Base-by-base conservation (phyloP, 768 basidiomycete species). In the Vararia minispora region DNA sequence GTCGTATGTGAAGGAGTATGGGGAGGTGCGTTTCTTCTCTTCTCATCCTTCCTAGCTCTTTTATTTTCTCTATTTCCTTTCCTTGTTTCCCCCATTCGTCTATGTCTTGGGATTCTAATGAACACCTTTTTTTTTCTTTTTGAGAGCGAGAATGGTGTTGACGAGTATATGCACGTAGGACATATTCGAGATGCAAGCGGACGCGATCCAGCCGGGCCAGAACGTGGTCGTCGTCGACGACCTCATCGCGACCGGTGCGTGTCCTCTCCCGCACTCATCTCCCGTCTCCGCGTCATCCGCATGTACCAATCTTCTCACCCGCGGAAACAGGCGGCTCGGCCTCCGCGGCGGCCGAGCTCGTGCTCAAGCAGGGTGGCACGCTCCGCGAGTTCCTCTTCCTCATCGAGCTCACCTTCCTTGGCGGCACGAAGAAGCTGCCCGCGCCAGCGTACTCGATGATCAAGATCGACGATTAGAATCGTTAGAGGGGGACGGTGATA, bases 291-390 rank as follows among this genome's bases (percentile, higher is more conserved):
- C n/a, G n/a, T n/a, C n/a, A n/a, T n/a, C n/a, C n/a, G n/a, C n/a
- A n/a, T 18, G 20, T 28, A n/a, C 42, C 35, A 33, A 26, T 4
- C 5, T 25, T 14, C 33, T 33, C 23, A 41, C 10, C n/a, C n/a
- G n/a, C n/a, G n/a, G n/a, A n/a, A n/a, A n/a, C 37, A 88, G 90
- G 91, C 44, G 95, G 95, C 7, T 95, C 91, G 23, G 95, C 95
- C 6, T 76, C 73, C 43, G 91, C 92, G 4, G 91, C 94, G 3
- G 91, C 90, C 34, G 74, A 92, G 49, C 81, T 99, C 24, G 77
- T 97, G 39, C 62, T 72, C 21, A 75, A 82, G 63, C 71, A 75
- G 45, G 89, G 90, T 14, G 92, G 84, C 35, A 80, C 79, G 48
- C 82, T 83, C 21, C 58, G 94, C 26, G 87, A 95, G 59, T 95